phyloP scores from a whole-genome alignment of 2,329 filamentous ascomycete species.

The Grosmannia huntii region DNA sequence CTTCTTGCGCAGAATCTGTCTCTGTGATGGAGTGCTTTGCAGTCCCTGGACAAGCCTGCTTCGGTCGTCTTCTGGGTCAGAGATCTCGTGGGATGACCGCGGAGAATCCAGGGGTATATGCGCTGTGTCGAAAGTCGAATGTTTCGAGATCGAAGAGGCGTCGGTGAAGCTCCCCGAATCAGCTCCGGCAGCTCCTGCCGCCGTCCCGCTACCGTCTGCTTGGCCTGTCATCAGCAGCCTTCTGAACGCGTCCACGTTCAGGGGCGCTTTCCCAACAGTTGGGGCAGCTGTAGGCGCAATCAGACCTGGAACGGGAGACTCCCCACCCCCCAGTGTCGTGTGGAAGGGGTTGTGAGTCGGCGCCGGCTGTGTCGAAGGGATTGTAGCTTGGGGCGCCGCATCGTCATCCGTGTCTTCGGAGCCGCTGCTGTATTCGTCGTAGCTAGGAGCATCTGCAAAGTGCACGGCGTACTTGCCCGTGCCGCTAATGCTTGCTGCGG shows the following conservation, averaged over 20 bases:
- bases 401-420: slow-evolving; percentile 17
- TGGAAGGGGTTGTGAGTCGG: slow-evolving; percentile 37
- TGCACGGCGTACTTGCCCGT: background rate
- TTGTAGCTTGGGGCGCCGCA: slow-evolving; percentile 11
- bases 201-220: slow-evolving; percentile 22
- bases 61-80: slow-evolving; percentile 35
- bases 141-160: slow-evolving; percentile 43
- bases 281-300: slow-evolving; percentile 6
- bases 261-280: slow-evolving; percentile 28
- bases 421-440: slow-evolving; percentile 17
- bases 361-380: background rate
- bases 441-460: background rate
- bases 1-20: slow-evolving; percentile 35
- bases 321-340: slow-evolving; percentile 32
- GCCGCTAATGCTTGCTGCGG: background rate
- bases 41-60: slow-evolving; percentile 18
- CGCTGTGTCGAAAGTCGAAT: slow-evolving; percentile 40
- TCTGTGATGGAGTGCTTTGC: slow-evolving; percentile 1
- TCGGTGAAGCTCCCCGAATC: slow-evolving; percentile 43
- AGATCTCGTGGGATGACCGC: slow-evolving; percentile 45
- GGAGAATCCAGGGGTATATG: slow-evolving; percentile 32
- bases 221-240: slow-evolving; percentile 64
- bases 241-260: slow-evolving; percentile 71
- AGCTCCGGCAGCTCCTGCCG: slow-evolving; percentile 13
- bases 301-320: slow-evolving; percentile 2